Conservation (phyloP, 2,329 filamentous ascomycete genomes). For the Aspergillus neoniger region DNA sequence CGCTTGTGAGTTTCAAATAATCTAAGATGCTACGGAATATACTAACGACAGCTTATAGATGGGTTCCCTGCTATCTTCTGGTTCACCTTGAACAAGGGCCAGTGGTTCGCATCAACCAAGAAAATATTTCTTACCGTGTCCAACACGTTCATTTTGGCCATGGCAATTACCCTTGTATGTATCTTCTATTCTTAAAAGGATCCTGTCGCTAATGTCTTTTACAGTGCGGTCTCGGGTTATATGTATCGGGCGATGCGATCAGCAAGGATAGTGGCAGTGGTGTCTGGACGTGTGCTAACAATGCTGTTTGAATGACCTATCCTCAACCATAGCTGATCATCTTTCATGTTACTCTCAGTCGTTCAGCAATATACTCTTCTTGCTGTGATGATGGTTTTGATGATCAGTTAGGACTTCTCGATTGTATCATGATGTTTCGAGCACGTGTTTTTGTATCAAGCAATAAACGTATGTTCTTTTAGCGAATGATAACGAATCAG, state of each 20-base stretch:
- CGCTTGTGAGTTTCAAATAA: slow-evolving; percentile 42
- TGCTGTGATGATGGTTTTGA: background rate
- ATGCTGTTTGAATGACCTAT: slow-evolving; percentile 21
- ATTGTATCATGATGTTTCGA: background rate
- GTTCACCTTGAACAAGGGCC: slow-evolving; percentile 50
- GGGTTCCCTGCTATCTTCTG: slow-evolving; percentile 50
- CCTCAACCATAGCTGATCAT: too few relatives aligned
- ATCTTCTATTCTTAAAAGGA: background rate
- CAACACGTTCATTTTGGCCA: slow-evolving; percentile 45
- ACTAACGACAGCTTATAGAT: slow-evolving; percentile 24
- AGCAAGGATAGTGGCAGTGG: slow-evolving; percentile 32
- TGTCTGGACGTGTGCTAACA: slow-evolving; percentile 45
- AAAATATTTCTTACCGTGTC: slow-evolving; percentile 49
- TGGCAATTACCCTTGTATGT: slow-evolving; percentile 34
- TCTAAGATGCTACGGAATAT: background rate
- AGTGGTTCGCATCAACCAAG: slow-evolving; percentile 39
- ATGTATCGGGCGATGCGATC: slow-evolving; percentile 44
- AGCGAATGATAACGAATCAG: too few relatives aligned
- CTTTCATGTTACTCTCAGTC: background rate
- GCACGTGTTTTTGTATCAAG: background rate
- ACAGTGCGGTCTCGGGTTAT: slow-evolving; percentile 45
- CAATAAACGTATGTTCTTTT: too few relatives aligned
- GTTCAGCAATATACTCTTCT: too few relatives aligned
- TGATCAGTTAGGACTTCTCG: background rate
- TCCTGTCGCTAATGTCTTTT: slow-evolving; percentile 8